These are phyloP conservation scores for Lactarius sp. DNA, from an alignment of 768 basidiomycete genomes.

Conservation along the genomic window DNA sequence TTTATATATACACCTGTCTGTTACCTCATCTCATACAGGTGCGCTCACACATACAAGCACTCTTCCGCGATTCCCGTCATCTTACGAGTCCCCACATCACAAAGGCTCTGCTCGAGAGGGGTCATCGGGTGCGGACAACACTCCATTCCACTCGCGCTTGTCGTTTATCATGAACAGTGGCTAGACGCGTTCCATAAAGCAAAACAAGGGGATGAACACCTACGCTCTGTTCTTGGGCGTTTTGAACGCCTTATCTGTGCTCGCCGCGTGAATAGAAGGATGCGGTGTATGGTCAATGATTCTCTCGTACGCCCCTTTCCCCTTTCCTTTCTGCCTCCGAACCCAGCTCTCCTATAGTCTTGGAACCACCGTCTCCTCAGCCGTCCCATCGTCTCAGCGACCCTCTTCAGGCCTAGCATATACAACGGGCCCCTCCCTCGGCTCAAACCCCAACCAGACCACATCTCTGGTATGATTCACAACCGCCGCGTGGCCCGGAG, in stretches of 20 bases:
- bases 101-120: slow-evolving; percentile 42
- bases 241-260: slow-evolving; percentile 55
- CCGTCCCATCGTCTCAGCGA: slow-evolving; percentile 69
- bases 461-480: slow-evolving; percentile 67
- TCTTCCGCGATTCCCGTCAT: slow-evolving; percentile 50
- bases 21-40: slow-evolving; percentile 41
- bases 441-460: slow-evolving; percentile 69
- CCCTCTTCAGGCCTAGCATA: no score
- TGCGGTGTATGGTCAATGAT: slow-evolving; percentile 43
- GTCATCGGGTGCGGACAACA: slow-evolving; percentile 48
- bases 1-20: neutral
- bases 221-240: slow-evolving; percentile 44
- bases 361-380: slow-evolving; percentile 50
- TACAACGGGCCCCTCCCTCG: slow-evolving; percentile 75
- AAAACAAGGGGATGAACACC: slow-evolving; percentile 45
- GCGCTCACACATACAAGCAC: slow-evolving; percentile 46
- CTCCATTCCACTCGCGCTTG: neutral
- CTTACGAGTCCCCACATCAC: slow-evolving; percentile 52
- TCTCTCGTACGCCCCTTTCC: slow-evolving; percentile 44
- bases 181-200: slow-evolving; percentile 54
- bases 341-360: slow-evolving; percentile 37
- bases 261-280: slow-evolving; percentile 46
- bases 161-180: slow-evolving; percentile 41
- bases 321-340: neutral
- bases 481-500: slow-evolving; percentile 42